These are phyloP conservation scores for Camillea tinctor DNA, from an alignment of 2,329 filamentous ascomycete species.

Conservation along the genomic window DNA sequence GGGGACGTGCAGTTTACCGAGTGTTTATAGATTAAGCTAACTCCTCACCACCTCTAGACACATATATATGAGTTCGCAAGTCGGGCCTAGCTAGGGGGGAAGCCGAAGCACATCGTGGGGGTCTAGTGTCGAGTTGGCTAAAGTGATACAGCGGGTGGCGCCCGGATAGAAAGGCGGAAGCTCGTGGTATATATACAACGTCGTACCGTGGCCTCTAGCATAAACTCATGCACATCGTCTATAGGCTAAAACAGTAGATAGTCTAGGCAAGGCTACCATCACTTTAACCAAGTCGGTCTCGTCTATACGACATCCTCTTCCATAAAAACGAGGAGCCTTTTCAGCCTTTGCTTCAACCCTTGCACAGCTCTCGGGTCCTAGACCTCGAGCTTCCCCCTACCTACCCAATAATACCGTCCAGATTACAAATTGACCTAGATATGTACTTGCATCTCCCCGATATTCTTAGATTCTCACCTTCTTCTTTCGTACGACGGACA, in stretches of 20 bases:
- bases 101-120: slow-evolving; percentile 2
- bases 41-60: neutral
- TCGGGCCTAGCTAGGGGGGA: neutral
- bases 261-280: slow-evolving; percentile 1
- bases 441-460: neutral
- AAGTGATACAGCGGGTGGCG: slow-evolving; percentile 14
- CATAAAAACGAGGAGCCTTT: neutral
- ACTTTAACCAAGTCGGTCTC: slow-evolving; percentile 11
- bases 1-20: neutral
- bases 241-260: slow-evolving; percentile 14
- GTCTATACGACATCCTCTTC: neutral
- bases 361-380: neutral
- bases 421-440: neutral
- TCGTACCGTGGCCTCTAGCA: slow-evolving; percentile 9
- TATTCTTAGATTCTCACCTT: neutral
- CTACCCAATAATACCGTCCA: neutral
- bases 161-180: slow-evolving; percentile 10
- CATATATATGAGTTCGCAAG: neutral
- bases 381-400: neutral
- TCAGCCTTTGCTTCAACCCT: neutral
- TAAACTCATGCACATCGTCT: neutral
- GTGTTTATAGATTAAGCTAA: neutral
- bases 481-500: neutral
- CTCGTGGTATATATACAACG: slow-evolving; percentile 1
- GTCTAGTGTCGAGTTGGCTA: slow-evolving; percentile 12